A percentile compares a stretch with the other conserved stretches of the same genome.
Conservation (phyloP, 768 basidiomycete species). For the Pisolithus marmoratus region DNA sequence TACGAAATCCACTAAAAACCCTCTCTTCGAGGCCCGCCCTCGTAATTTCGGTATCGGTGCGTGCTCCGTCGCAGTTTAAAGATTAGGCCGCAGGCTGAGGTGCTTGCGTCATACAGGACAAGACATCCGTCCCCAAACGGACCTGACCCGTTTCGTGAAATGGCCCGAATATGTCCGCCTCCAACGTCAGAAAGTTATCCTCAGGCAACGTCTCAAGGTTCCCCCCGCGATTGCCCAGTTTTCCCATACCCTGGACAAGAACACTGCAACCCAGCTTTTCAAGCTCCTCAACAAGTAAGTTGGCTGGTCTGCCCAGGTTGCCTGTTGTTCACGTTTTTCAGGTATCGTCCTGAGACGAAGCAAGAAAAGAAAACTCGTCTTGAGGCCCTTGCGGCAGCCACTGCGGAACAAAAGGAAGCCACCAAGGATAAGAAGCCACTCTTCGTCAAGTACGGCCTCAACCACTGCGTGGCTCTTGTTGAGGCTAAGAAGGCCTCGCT, state of each 20-base stretch:
- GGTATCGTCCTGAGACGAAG: conserved; percentile 87
- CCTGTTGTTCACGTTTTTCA: not conserved
- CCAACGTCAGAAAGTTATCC: conserved; percentile 97
- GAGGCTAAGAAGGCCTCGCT: conserved; percentile 98
- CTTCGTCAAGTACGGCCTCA: conserved; percentile 94
- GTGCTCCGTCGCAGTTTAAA: not conserved
- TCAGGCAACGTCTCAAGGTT: conserved; percentile 95
- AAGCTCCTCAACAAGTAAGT: conserved; percentile 89
- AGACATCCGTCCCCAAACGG: conserved; percentile 83
- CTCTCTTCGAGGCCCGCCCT: conserved; percentile 85
- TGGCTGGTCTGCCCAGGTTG: not conserved
- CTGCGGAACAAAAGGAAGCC: conserved; percentile 74
- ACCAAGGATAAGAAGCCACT: conserved; percentile 89
- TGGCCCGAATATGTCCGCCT: conserved; percentile 99
- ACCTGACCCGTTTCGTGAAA: conserved; percentile 96
- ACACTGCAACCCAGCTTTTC: conserved; percentile 97
- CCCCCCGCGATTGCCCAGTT: conserved; percentile 98
- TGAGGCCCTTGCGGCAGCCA: conserved; percentile 64
- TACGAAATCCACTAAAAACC: conserved; percentile 82
- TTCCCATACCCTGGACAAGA: conserved; percentile 97
- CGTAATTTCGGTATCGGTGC: conserved; percentile 96
- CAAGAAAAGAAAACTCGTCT: conserved; percentile 97
- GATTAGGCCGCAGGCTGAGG: not conserved
- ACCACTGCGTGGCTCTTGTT: conserved; percentile 92
- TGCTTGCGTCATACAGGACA: conserved; percentile 54